Percentiles rank a stretch among this genome's conserved stretches.
Evolutionary conservation across 2,329 filamentous ascomycete species (phyloP).

Genomic region (Nigrospora osmanthi): DNA sequence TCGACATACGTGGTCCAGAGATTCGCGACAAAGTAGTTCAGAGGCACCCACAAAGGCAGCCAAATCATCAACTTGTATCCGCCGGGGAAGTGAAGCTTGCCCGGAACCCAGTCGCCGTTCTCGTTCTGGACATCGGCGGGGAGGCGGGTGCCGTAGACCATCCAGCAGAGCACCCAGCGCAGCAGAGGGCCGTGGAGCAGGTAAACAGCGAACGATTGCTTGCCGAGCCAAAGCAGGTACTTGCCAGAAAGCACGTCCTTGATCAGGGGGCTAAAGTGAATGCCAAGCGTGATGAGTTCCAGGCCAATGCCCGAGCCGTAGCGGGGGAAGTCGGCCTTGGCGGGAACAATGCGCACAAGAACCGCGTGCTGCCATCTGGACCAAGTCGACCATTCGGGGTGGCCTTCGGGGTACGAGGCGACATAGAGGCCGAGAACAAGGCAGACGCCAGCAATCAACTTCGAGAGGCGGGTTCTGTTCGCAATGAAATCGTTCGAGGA

Average conservation of each 20-base stretch:
- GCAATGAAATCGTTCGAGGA: slow-evolving; percentile 37
- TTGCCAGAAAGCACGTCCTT: slow-evolving; percentile 46
- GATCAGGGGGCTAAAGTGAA: slow-evolving; percentile 25
- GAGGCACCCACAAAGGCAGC: slow-evolving; percentile 35
- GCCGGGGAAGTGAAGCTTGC: slow-evolving; percentile 28
- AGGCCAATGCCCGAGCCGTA: slow-evolving; percentile 28
- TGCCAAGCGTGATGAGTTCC: slow-evolving; percentile 20
- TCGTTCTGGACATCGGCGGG: slow-evolving; percentile 27
- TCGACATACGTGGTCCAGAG: slow-evolving; percentile 48
- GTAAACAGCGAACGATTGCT: slow-evolving; percentile 58
- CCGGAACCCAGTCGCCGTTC: slow-evolving; percentile 25
- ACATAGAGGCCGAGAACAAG: slow-evolving; percentile 46
- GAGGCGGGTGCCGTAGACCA: slow-evolving; percentile 41
- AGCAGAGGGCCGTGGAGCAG: slow-evolving; percentile 55
- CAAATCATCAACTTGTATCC: slow-evolving; percentile 26
- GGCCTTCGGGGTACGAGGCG: slow-evolving; percentile 52
- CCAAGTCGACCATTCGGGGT: slow-evolving; percentile 45
- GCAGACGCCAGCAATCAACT: slow-evolving; percentile 38
- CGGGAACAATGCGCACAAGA: slow-evolving; percentile 35
- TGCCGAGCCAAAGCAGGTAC: slow-evolving; percentile 53
- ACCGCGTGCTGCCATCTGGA: slow-evolving; percentile 35
- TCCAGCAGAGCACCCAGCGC: slow-evolving; percentile 51
- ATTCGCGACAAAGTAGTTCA: slow-evolving; percentile 37
- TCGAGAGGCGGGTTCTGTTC: slow-evolving; percentile 32
- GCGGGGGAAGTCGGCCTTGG: slow-evolving; percentile 36